Evolutionary conservation across 2,329 filamentous ascomycete species (phyloP).

Genomic region (Chaetothyriales sp.): DNA sequence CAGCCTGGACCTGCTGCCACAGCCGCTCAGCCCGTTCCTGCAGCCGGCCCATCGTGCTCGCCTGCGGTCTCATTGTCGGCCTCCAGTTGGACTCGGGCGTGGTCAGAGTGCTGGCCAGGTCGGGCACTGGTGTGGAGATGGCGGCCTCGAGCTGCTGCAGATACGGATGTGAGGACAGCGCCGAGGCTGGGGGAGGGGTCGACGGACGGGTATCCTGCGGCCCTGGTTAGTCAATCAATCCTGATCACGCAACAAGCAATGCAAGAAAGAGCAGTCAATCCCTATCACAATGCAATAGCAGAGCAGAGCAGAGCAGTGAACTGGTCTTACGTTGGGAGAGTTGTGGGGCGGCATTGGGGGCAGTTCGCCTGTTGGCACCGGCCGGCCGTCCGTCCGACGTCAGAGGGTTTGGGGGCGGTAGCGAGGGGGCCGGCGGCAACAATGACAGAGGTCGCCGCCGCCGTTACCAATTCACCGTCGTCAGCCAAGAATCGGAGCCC

Average conservation of each 20-base stretch:
- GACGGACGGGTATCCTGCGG: conserved; percentile 18
- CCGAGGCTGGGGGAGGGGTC: conserved; percentile 14
- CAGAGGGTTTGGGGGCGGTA: not conserved
- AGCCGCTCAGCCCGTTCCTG: not conserved
- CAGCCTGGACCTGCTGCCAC: not conserved
- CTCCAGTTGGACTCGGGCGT: conserved; percentile 20
- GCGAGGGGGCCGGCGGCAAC: no score
- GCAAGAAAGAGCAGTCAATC: no score
- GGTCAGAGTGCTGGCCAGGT: conserved; percentile 36
- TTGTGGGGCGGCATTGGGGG: not conserved
- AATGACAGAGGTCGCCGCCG: no score
- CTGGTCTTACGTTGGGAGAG: not conserved
- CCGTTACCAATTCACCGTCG: no score
- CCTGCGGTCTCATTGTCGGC: not conserved
- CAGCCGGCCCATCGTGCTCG: not conserved
- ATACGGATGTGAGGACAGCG: conserved; percentile 24
- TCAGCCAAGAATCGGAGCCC: no score
- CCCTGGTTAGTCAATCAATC: conserved; percentile 7
- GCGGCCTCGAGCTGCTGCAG: conserved; percentile 31
- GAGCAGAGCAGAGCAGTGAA: no score
- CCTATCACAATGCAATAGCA: no score
- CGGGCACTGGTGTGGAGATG: conserved; percentile 35
- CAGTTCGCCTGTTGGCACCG: not conserved
- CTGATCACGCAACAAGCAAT: not conserved
- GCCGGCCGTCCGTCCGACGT: not conserved